phyloP scores from a whole-genome alignment of 1,284 basidiomycete species.

The Volvariella volvacea region DNA sequence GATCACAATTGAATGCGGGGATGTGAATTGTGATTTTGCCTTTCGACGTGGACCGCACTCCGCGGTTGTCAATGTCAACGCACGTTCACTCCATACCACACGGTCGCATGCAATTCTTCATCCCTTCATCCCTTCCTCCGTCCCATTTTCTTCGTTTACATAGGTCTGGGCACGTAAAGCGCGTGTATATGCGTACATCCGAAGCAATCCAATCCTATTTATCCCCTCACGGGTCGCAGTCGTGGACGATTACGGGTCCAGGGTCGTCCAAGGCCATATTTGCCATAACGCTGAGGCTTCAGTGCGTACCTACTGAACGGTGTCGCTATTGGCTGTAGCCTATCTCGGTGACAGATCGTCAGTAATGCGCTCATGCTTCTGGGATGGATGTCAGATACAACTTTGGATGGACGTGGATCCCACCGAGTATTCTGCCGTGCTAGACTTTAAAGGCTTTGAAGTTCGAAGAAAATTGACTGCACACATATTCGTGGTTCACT shows the following conservation, averaged over 20 bases:
- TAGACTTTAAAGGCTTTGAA: slow-evolving; percentile 89
- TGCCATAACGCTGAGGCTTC: slow-evolving; percentile 86
- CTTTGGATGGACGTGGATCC: slow-evolving; percentile 80
- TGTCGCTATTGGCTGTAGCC: slow-evolving; percentile 75
- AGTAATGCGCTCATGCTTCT: slow-evolving; percentile 28
- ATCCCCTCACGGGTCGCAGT: slow-evolving; percentile 39
- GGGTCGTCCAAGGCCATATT: slow-evolving; percentile 86
- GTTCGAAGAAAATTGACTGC: slow-evolving; percentile 88
- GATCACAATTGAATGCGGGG: too few relatives aligned
- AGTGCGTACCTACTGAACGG: slow-evolving; percentile 77
- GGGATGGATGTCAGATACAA: slow-evolving; percentile 48
- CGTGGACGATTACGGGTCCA: slow-evolving; percentile 81
- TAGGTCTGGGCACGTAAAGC: too few relatives aligned
- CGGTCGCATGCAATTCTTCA: too few relatives aligned
- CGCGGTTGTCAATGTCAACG: too few relatives aligned
- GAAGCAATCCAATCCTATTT: too few relatives aligned
- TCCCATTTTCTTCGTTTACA: too few relatives aligned
- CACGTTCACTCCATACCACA: too few relatives aligned
- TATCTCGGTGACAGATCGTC: slow-evolving; percentile 88
- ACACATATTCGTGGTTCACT: slow-evolving; percentile 84
- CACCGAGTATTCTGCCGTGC: slow-evolving; percentile 70
- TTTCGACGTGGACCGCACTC: too few relatives aligned
- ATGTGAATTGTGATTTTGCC: too few relatives aligned
- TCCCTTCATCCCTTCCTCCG: too few relatives aligned
- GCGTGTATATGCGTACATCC: too few relatives aligned